phyloP scores from a whole-genome alignment of 805 yeast species.

The Lipomyces yamanashiensis region DNA sequence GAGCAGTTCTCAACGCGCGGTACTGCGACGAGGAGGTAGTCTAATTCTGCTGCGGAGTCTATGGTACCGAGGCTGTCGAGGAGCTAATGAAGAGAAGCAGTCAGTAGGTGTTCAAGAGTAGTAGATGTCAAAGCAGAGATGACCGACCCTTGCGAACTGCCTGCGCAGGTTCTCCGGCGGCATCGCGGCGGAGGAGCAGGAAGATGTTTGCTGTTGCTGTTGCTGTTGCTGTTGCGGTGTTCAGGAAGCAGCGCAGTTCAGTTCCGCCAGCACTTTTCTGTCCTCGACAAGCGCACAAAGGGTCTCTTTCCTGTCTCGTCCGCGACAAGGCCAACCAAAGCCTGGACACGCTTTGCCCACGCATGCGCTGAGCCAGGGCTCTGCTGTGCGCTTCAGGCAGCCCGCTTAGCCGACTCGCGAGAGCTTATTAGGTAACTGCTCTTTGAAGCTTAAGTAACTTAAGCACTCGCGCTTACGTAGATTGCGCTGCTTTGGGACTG shows the following conservation, averaged over 20 bases:
- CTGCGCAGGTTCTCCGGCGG: no score
- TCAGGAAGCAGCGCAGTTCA: no score
- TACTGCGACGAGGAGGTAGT: constrained; percentile 9
- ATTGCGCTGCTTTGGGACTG: background rate
- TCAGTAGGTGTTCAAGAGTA: background rate
- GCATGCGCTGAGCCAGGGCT: background rate
- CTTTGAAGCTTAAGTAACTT: background rate
- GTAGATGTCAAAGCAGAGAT: background rate
- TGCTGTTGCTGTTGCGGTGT: no score
- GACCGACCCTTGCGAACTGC: no score
- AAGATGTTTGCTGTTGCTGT: no score
- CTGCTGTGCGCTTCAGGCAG: background rate
- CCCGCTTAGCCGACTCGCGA: background rate
- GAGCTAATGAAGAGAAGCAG: constrained; percentile 1
- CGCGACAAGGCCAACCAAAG: no score
- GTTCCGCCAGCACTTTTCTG: no score
- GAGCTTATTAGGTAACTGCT: background rate
- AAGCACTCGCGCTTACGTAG: background rate
- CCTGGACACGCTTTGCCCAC: no score
- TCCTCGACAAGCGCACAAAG: no score
- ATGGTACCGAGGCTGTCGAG: constrained; percentile 8
- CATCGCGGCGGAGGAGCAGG: no score
- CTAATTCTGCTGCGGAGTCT: constrained; percentile 7
- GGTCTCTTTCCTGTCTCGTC: no score
- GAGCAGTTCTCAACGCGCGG: background rate